Evolutionary conservation across 768 basidiomycete species (phyloP).

Genomic region (Hemileccinum rubropunctum): DNA sequence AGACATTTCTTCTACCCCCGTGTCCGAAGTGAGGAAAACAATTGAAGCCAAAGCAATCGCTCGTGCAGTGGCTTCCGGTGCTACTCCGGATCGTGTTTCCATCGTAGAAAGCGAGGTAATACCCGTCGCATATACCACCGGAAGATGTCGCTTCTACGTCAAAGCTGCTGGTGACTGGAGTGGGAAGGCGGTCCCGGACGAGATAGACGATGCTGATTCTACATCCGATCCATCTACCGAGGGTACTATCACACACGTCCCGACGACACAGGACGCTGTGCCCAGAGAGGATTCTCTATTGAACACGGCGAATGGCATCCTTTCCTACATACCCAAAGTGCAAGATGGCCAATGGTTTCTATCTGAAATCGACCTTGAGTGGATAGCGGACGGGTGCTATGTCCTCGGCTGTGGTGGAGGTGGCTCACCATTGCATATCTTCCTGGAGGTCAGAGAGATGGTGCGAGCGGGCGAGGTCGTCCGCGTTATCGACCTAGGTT

Average conservation of each 20-base stretch:
- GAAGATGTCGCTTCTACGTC: conserved; percentile 47
- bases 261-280: conserved; percentile 1
- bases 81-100: conserved; percentile 39
- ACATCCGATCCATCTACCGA: conserved; percentile 1
- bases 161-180: conserved; percentile 56
- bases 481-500: conserved; percentile 43
- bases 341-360: conserved; percentile 42
- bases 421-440: conserved; percentile 53
- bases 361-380: conserved; percentile 49
- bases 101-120: conserved; percentile 57
- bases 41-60: conserved; percentile 41
- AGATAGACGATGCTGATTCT: conserved; percentile 15
- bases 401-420: conserved; percentile 65
- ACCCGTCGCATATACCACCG: conserved; percentile 38
- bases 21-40: conserved; percentile 30
- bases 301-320: conserved; percentile 25
- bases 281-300: conserved; percentile 15
- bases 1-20: conserved; percentile 34
- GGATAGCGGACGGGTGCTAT: conserved; percentile 62
- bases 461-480: conserved; percentile 47
- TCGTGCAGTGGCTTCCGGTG: conserved; percentile 45
- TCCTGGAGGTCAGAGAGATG: conserved; percentile 50
- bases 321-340: conserved; percentile 38
- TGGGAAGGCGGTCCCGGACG: conserved; percentile 22
- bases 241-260: neutral